phyloP scores from a whole-genome alignment of 352 stramenopile genomes.

The Phytopythium vexans region DNA sequence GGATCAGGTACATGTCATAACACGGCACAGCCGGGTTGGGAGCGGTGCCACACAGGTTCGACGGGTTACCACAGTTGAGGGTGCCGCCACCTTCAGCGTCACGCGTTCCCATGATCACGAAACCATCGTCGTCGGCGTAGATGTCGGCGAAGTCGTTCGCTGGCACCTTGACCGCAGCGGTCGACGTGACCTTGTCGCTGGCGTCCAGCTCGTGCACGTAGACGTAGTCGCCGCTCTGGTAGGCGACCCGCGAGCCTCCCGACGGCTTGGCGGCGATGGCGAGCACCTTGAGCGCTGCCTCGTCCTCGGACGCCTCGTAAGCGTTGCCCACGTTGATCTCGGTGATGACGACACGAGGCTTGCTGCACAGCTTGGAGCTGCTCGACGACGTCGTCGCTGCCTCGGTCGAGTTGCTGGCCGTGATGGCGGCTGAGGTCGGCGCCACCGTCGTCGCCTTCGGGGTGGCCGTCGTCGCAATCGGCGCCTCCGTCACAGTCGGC shows the following conservation, averaged over 20 bases:
- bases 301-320: conserved; percentile 44
- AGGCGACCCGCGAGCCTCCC: conserved; percentile 43
- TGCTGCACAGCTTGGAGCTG: conserved; percentile 38
- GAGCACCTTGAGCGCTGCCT: conserved; percentile 43
- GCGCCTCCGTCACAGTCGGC: neutral
- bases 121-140: conserved; percentile 48
- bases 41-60: conserved; percentile 42
- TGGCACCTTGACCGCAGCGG: conserved; percentile 29
- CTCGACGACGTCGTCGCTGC: conserved; percentile 1
- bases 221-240: conserved; percentile 44
- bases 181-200: conserved; percentile 37
- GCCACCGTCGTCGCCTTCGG: neutral
- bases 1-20: conserved; percentile 63
- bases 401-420: neutral
- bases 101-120: conserved; percentile 49
- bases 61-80: conserved; percentile 55
- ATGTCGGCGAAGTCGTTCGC: conserved; percentile 54
- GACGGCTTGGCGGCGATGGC: conserved; percentile 39
- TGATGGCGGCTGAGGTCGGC: neutral
- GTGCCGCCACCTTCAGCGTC: conserved; percentile 46
- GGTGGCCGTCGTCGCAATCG: neutral
- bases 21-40: conserved; percentile 36
- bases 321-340: conserved; percentile 34
- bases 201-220: conserved; percentile 47
- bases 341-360: conserved; percentile 32